These are phyloP conservation scores for Talaromyces nanjingensis DNA, from an alignment of 495 filamentous ascomycete species.

Conservation along the genomic window DNA sequence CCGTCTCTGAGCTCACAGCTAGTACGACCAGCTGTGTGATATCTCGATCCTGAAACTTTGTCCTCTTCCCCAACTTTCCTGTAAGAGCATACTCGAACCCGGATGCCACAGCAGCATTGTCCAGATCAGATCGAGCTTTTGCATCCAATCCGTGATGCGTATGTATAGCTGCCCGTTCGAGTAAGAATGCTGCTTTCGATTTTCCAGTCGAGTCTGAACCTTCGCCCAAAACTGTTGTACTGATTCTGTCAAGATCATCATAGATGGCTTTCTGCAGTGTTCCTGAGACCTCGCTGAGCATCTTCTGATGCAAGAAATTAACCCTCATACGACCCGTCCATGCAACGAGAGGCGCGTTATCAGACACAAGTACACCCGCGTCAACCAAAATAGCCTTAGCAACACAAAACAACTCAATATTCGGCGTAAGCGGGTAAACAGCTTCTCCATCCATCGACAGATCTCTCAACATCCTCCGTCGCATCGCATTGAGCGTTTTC, in stretches of 20 bases:
- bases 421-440: slow-evolving; percentile 75
- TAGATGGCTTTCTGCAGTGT: slow-evolving; percentile 54
- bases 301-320: slow-evolving; percentile 80
- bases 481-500: slow-evolving; percentile 28
- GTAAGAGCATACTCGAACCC: slow-evolving; percentile 79
- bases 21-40: slow-evolving; percentile 88
- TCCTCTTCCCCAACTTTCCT: slow-evolving; percentile 82
- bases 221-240: slow-evolving; percentile 30
- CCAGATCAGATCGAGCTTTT: slow-evolving; percentile 65
- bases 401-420: slow-evolving; percentile 73
- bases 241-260: slow-evolving; percentile 37
- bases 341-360: slow-evolving; percentile 30
- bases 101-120: slow-evolving; percentile 52
- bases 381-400: slow-evolving; percentile 61
- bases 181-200: slow-evolving; percentile 54
- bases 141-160: slow-evolving; percentile 79
- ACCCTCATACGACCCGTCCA: slow-evolving; percentile 52
- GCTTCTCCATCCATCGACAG: slow-evolving; percentile 80
- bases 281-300: slow-evolving; percentile 71
- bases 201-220: slow-evolving; percentile 24
- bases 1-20: slow-evolving; percentile 59
- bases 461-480: slow-evolving; percentile 48
- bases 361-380: slow-evolving; percentile 32
- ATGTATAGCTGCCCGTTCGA: slow-evolving; percentile 78
- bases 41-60: slow-evolving; percentile 84